Evolutionary conservation across 179 eudicot genomes (phyloP).

Genomic region (Drosera spatulata): DNA sequence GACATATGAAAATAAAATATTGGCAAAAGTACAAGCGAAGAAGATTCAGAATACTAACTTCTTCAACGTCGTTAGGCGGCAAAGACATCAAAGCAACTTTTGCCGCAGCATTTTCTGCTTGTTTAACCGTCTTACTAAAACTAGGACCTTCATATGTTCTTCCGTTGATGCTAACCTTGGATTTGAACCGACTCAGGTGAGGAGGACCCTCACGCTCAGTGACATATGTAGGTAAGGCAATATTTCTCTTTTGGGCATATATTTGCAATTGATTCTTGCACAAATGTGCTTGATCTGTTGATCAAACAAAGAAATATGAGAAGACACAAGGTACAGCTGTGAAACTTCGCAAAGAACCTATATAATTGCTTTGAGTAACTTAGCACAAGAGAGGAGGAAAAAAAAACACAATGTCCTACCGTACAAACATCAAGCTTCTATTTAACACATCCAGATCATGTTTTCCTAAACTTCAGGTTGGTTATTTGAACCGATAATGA

Average conservation of each 20-base stretch:
- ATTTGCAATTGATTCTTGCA: conserved; percentile 60
- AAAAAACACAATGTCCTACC: too few species aligned
- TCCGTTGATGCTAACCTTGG: conserved; percentile 47
- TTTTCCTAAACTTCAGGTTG: too few species aligned
- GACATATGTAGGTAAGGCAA: conserved; percentile 45
- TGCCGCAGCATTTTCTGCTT: conserved; percentile 88
- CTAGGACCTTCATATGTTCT: conserved; percentile 35
- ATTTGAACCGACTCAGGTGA: conserved; percentile 57
- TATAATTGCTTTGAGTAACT: too few species aligned
- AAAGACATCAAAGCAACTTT: conserved; percentile 48
- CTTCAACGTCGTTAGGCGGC: conserved; percentile 27
- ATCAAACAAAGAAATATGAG: conserved; percentile 3
- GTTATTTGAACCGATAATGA: too few species aligned
- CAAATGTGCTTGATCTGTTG: conserved; percentile 26
- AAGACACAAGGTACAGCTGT: too few species aligned
- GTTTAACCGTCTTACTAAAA: conserved; percentile 48
- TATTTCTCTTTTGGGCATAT: conserved; percentile 59
- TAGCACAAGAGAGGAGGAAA: too few species aligned
- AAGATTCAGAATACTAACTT: conserved; percentile 26
- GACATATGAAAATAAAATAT: too few species aligned
- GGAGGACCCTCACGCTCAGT: conserved; percentile 65
- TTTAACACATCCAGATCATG: too few species aligned
- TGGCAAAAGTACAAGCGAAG: too few species aligned
- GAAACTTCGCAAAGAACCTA: too few species aligned
- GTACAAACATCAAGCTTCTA: too few species aligned